Evolutionary conservation across 116 monocot species (phyloP), one percentile per base, ranked within the genome.

Genomic region (Dioscorea cayenensis): DNA sequence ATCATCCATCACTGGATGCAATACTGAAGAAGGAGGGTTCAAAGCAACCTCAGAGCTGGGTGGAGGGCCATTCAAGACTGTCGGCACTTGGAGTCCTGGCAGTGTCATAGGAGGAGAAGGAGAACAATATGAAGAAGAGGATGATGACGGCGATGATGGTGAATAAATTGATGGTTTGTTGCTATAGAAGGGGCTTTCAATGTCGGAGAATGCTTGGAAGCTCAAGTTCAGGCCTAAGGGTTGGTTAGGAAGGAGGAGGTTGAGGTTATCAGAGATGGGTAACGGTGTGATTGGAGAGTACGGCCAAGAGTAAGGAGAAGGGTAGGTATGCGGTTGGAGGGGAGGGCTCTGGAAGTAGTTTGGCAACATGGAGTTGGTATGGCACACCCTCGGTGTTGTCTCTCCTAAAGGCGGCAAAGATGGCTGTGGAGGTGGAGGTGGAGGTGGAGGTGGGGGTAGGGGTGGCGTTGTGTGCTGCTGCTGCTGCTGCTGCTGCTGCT

Each of bases 1-100:
- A 13, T 89, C 95, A 29, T 82, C 87, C 92, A 92, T 87, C 23
- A 71, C 89, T 0, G 71, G 87, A 74, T 92, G 95, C 76, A 95
- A 36, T 13, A 62, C 51, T 12, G 60, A n/a, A 14, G 60, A 72
- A 2, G 59, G 11, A 20, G 50, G 65, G 35, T 71, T 66, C n/a
- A 59, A 16, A 17, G 66, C 58, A 1, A 71, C 8, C 62, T 50
- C 38, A 9, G 49, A 36, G 18, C 12, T 13, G 43, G 14, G 6
- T 19, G 5, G 52, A 11, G 76, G 11, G 4, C 64, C 28, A 20
- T 62, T 27, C 17, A 36, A 58, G 14, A 38, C 35, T 4, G 19
- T 16, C 7, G 71, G 43, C 9, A 20, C 58, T 55, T 72, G 36
- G 13, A 28, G 51, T 22, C 23, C 28, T 25, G 66, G 67, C 62